Evolutionary conservation across 305 asterid genomes (phyloP).

Genomic region (Fraxinus velutina): DNA sequence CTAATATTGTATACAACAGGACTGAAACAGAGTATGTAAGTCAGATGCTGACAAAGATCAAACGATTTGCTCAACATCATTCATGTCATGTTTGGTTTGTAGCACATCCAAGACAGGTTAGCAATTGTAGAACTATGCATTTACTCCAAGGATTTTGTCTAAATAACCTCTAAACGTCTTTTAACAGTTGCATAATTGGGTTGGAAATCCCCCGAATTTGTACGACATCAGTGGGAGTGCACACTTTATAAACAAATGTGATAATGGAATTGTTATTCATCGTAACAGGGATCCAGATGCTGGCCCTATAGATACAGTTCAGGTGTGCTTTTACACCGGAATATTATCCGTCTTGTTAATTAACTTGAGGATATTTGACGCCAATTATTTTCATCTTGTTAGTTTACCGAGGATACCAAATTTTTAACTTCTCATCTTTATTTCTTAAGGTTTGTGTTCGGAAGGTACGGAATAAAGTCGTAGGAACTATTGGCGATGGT

Average conservation of each 20-base stretch:
- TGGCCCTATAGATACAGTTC: slow-evolving; percentile 79
- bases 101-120: slow-evolving; percentile 97
- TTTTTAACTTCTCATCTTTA: background rate
- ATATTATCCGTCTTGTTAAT: background rate
- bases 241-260: slow-evolving; percentile 94
- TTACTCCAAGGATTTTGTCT: background rate
- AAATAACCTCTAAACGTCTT: slow-evolving; percentile 23
- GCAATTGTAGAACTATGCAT: slow-evolving; percentile 10
- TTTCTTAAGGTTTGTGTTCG: slow-evolving; percentile 67
- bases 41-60: slow-evolving; percentile 88
- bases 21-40: slow-evolving; percentile 98
- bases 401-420: background rate
- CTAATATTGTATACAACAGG: slow-evolving; percentile 39
- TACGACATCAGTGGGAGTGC: slow-evolving; percentile 98
- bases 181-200: slow-evolving; percentile 77
- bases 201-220: slow-evolving; percentile 80
- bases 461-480: slow-evolving; percentile 88
- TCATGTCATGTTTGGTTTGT: slow-evolving; percentile 97
- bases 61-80: slow-evolving; percentile 96
- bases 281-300: slow-evolving; percentile 84
- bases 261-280: slow-evolving; percentile 89
- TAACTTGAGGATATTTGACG: background rate
- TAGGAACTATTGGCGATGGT: slow-evolving; percentile 86
- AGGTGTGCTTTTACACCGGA: slow-evolving; percentile 43
- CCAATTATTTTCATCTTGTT: background rate